Evolutionary conservation across 139 green algal species (phyloP), one percentile per base, ranked within the genome.

Genomic region (Chlamydomonas incerta): DNA sequence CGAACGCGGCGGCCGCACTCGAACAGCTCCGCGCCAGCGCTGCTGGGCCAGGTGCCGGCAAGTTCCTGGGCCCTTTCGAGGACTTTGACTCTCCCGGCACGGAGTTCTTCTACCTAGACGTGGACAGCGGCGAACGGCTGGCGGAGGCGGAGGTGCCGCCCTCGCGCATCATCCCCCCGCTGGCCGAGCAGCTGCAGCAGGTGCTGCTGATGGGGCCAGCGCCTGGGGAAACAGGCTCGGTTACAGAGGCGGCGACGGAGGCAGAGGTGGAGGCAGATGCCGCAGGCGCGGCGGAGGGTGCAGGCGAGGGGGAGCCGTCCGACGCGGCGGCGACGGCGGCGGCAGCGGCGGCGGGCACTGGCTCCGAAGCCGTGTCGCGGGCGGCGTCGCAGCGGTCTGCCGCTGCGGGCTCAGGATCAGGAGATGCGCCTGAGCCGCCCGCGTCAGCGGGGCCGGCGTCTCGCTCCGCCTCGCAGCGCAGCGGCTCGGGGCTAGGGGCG

Each of bases 91-190:
- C 63, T 5, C 77, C 77, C 0, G 62, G 60, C 15, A 52, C 67
- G 29, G 77, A 74, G 77, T 65, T 52, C 46, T 83, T 83, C 34
- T 83, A 66, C 63, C n/a, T 83, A 10, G 77, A 83, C 62, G 8
- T 83, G 0, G 29, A 34, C 6, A 83, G 28, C 8, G 63, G 63
- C 63, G 62, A 74, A 63, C 41, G 60, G 8, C 29, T 74, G 17
- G 28, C 77, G 9, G 63, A 83, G 34, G 50, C 34, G 4, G 77
- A 83, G 41, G 68, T 31, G 5, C 33, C 74, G 1, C 57, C 58
- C 21, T 35, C 15, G 1, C 3, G 23, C 26, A 24, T 58, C 34
- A 60, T 71, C 15, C 57, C 58, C 3, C 24, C 24, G 3, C 35
- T 82, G 20, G 28, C 55, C 18, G 28, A 57, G 10, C 34, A 82